Evolutionary conservation across 441 rosid species (phyloP).

Genomic region (Erysimum cheiri): DNA sequence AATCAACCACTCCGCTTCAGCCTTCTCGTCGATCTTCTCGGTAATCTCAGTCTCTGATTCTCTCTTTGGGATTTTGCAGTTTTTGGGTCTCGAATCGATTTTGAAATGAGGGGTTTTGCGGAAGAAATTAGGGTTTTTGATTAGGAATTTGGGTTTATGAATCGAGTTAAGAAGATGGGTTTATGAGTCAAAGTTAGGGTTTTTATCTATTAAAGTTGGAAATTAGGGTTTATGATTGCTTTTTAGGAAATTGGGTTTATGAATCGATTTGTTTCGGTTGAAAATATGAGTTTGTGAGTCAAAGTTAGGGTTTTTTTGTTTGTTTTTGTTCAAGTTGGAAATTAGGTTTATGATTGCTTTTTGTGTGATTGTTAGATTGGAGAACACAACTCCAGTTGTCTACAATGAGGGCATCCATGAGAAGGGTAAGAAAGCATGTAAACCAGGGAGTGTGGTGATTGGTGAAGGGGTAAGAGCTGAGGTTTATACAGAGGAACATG

Average conservation of each 20-base stretch:
- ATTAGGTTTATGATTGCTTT: slow-evolving; percentile 14
- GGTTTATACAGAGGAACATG: slow-evolving; percentile 78
- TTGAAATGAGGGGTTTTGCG: not conserved
- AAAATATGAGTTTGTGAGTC: not conserved
- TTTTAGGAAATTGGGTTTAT: not conserved
- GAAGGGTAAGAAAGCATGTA: slow-evolving; percentile 32
- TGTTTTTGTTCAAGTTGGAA: not conserved
- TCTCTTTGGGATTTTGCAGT: not conserved
- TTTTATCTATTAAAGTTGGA: too few species aligned
- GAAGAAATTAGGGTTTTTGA: not conserved
- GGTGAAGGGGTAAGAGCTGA: slow-evolving; percentile 62
- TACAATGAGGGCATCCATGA: slow-evolving; percentile 53
- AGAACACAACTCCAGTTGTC: slow-evolving; percentile 61
- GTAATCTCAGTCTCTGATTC: slow-evolving; percentile 40
- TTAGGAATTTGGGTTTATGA: not conserved
- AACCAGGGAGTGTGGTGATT: slow-evolving; percentile 29
- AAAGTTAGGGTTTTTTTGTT: too few species aligned
- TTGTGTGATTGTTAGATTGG: slow-evolving; percentile 55
- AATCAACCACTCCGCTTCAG: slow-evolving; percentile 40
- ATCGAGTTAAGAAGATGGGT: not conserved
- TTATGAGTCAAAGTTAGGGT: not conserved
- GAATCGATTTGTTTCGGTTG: not conserved
- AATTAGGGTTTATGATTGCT: slow-evolving; percentile 21
- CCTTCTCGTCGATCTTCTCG: slow-evolving; percentile 72
- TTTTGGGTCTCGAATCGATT: not conserved